Evolutionary conservation across 495 filamentous ascomycete genomes (phyloP).

Genomic region (Podospora appendiculata): DNA sequence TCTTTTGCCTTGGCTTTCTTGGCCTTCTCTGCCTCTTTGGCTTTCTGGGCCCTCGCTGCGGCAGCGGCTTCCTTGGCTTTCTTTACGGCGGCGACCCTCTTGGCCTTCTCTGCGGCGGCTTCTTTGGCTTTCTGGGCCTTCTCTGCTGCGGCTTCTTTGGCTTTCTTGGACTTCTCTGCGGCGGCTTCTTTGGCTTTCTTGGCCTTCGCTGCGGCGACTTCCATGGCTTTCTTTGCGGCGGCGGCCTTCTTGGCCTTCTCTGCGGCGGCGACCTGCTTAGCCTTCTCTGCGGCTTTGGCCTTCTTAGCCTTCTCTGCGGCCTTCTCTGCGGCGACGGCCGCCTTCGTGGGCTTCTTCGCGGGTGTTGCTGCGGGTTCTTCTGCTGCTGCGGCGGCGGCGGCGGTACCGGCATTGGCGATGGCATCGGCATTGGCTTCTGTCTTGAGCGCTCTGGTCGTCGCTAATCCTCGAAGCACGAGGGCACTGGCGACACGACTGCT

Average conservation of each 20-base stretch:
- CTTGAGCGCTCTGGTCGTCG: no score
- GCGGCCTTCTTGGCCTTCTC: constrained; percentile 8
- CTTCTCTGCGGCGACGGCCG: constrained; percentile 12
- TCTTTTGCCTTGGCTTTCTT: constrained; percentile 10
- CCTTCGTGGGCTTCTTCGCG: constrained; percentile 10
- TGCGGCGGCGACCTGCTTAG: constrained; percentile 1
- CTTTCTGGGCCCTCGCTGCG: constrained; percentile 9
- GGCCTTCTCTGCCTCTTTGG: constrained; percentile 8
- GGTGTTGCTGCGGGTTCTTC: constrained; percentile 2
- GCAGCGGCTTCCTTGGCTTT: neutral
- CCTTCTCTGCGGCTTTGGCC: constrained; percentile 8
- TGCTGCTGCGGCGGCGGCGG: constrained; percentile 3
- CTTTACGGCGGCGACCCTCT: constrained; percentile 3
- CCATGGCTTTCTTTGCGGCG: constrained; percentile 5
- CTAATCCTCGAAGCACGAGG: no score
- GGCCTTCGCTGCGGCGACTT: neutral
- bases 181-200: constrained; percentile 2
- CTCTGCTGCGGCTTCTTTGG: neutral
- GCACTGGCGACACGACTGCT: neutral
- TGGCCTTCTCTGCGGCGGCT: neutral
- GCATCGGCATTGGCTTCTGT: no score
- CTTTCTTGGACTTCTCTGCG: constrained; percentile 6
- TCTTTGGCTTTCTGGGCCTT: neutral
- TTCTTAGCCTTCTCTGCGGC: constrained; percentile 11
- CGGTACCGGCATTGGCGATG: neutral